Conservation (phyloP, 2,329 filamentous ascomycete species). For the Magnaporthales sp. region DNA sequence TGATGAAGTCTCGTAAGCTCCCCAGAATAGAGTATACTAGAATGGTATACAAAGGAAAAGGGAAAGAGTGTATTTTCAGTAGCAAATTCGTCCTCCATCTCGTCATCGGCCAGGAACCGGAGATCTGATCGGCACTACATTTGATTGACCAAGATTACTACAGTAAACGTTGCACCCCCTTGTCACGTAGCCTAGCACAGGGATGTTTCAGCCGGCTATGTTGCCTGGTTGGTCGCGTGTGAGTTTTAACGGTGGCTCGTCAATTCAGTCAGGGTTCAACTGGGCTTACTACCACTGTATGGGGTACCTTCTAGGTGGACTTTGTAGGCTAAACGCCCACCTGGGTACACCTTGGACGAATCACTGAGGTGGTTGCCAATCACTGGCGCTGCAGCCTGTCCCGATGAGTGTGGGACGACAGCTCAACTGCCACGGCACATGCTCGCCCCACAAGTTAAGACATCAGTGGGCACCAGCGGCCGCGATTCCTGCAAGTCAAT, state of each 20-base stretch:
- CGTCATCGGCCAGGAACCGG: neutral
- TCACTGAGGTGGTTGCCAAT: neutral
- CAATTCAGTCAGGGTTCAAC: no score
- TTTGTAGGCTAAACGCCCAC: neutral
- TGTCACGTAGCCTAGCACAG: neutral
- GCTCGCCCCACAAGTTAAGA: neutral
- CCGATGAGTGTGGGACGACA: neutral
- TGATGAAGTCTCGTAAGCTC: neutral
- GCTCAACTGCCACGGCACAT: neutral
- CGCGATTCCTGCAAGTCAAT: neutral
- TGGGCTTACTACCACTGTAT: neutral
- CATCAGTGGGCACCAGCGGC: neutral
- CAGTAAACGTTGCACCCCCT: neutral
- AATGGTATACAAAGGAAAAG: neutral
- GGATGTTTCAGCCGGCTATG: neutral
- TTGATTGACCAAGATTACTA: neutral
- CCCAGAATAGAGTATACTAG: neutral
- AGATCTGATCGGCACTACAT: neutral
- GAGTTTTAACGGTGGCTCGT: neutral
- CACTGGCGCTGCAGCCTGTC: neutral
- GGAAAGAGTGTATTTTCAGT: neutral
- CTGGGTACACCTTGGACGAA: neutral
- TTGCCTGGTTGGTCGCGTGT: neutral
- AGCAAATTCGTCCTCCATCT: neutral
- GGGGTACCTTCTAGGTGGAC: no score